Evolutionary conservation across 768 basidiomycete species (phyloP).

Genomic region (Chalciporus sphaerocephalus): DNA sequence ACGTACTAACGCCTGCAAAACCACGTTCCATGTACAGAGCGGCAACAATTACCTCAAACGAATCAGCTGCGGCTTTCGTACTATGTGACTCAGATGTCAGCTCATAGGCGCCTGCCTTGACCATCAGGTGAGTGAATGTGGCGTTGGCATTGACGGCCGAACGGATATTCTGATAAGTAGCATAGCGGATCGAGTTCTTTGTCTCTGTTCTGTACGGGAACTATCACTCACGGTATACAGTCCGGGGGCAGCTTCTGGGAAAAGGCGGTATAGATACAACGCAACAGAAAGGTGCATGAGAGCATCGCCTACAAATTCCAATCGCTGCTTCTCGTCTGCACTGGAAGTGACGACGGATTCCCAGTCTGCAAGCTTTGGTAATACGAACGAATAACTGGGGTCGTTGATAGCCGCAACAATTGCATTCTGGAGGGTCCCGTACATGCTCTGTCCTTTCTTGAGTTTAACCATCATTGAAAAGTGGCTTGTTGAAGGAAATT

Average conservation of each 20-base stretch:
- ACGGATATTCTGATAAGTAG: slow-evolving; percentile 22
- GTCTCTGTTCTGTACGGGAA: not conserved
- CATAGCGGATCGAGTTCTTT: not conserved
- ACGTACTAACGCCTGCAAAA: slow-evolving; percentile 33
- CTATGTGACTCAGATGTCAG: slow-evolving; percentile 18
- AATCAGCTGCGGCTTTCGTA: slow-evolving; percentile 42
- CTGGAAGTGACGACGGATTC: slow-evolving; percentile 27
- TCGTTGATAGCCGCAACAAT: slow-evolving; percentile 28
- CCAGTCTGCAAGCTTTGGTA: slow-evolving; percentile 28
- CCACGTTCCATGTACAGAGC: slow-evolving; percentile 40
- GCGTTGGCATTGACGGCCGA: slow-evolving; percentile 32
- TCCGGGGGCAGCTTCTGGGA: slow-evolving; percentile 31
- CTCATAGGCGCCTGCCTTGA: slow-evolving; percentile 29
- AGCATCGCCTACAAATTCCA: slow-evolving; percentile 48
- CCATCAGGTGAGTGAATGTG: slow-evolving; percentile 37
- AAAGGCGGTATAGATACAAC: slow-evolving; percentile 34
- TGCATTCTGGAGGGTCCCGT: slow-evolving; percentile 19
- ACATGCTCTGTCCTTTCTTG: slow-evolving; percentile 13
- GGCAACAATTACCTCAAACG: slow-evolving; percentile 46
- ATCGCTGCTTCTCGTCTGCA: slow-evolving; percentile 33
- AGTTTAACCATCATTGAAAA: slow-evolving; percentile 17
- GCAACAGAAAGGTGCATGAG: slow-evolving; percentile 42
- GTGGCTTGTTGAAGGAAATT: not conserved
- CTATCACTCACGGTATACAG: slow-evolving; percentile 34
- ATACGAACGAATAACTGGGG: slow-evolving; percentile 23